Conservation (phyloP, 139 green algal species). For the Auxenochlorella pyrenoidosa region DNA sequence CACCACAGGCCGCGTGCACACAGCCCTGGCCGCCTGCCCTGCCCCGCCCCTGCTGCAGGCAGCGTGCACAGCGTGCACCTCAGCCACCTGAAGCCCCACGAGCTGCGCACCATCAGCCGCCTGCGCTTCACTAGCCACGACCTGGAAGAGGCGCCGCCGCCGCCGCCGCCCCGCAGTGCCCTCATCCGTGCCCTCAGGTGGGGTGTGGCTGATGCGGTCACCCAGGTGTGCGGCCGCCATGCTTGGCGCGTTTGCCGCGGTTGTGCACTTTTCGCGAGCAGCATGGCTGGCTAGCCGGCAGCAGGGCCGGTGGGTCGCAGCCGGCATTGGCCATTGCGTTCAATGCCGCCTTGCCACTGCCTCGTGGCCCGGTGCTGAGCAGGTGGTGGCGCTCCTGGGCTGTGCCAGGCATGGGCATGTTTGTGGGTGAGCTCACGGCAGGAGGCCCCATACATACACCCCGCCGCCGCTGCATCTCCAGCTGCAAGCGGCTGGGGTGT, state of each 20-base stretch:
- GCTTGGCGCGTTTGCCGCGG: no score
- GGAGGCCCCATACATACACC: no score
- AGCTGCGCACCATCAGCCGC: neutral
- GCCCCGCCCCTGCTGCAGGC: neutral
- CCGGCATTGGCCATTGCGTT: neutral
- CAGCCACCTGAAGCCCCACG: neutral
- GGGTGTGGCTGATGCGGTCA: neutral
- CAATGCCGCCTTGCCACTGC: neutral
- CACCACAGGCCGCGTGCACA: no score
- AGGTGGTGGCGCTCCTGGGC: conserved; percentile 31
- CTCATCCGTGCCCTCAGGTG: neutral
- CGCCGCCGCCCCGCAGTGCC: neutral
- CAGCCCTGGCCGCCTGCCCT: no score
- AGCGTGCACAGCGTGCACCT: conserved; percentile 22
- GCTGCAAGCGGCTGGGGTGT: neutral
- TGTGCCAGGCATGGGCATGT: conserved; percentile 43
- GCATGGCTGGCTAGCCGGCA: neutral
- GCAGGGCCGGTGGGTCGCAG: no score
- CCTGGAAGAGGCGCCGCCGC: neutral
- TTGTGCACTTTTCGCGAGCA: neutral
- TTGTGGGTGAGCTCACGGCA: neutral
- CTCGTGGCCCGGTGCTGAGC: neutral
- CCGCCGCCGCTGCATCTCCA: no score
- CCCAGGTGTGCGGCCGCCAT: no score
- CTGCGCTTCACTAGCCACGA: neutral